phyloP scores from a whole-genome alignment of 345 rosid species.

The Cardiospermum halicacabum region DNA sequence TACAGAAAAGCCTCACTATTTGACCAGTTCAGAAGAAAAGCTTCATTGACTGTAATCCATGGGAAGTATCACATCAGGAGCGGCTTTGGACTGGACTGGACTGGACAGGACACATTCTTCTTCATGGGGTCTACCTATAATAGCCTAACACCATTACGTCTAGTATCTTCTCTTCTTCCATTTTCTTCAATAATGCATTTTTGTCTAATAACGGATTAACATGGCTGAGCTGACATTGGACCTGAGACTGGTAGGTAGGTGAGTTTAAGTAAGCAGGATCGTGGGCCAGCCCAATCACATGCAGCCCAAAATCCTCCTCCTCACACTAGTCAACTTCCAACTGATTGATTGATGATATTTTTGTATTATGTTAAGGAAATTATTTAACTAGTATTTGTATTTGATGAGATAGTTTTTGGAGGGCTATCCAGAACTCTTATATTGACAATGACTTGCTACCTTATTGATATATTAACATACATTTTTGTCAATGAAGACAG shows the following conservation, averaged over 20 bases:
- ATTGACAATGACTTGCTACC: not conserved
- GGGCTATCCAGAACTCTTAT: no score
- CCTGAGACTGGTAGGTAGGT: slow-evolving; percentile 5
- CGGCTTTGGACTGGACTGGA: no score
- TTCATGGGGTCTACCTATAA: slow-evolving; percentile 33
- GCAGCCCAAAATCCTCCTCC: not conserved
- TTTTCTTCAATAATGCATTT: not conserved
- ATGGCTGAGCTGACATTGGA: not conserved
- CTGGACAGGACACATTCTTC: slow-evolving; percentile 21
- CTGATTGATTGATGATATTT: no score
- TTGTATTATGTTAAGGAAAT: no score
- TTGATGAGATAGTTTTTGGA: no score
- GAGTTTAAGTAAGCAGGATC: no score
- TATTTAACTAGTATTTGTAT: no score
- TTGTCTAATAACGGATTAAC: no score
- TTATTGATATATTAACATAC: no score
- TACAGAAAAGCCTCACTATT: not conserved
- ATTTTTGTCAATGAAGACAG: no score
- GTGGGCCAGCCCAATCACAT: slow-evolving; percentile 12
- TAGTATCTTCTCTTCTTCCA: not conserved
- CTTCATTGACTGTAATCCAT: slow-evolving; percentile 6
- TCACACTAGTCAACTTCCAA: not conserved
- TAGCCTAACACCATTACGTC: slow-evolving; percentile 36
- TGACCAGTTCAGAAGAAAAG: slow-evolving; percentile 3
- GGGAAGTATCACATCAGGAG: slow-evolving; percentile 12